A percentile compares a stretch with the other conserved stretches of the same genome.
Conservation (phyloP, 2,329 filamentous ascomycete species). For the Colletotrichum sp. region DNA sequence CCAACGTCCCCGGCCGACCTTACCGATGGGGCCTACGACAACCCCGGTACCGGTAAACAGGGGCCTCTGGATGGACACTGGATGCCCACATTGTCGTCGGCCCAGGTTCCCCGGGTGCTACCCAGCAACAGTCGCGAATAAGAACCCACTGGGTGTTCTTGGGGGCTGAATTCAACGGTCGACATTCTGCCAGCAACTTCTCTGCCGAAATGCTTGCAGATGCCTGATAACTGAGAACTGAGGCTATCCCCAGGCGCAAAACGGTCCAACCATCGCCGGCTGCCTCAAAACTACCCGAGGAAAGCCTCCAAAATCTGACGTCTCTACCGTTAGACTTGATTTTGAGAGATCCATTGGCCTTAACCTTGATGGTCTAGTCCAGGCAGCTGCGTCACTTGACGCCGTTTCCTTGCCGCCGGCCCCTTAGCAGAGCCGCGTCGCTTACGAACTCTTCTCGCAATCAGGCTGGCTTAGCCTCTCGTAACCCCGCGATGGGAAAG, state of each 20-base stretch:
- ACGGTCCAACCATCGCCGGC: not conserved
- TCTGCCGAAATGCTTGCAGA: not conserved
- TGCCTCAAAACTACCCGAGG: not conserved
- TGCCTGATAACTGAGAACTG: not conserved
- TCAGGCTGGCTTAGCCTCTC: not conserved
- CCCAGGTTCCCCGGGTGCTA: not conserved
- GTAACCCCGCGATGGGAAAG: not conserved
- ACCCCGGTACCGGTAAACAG: not conserved
- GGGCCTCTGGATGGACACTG: not conserved
- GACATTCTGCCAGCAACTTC: not conserved
- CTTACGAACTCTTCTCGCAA: not conserved
- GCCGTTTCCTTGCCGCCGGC: not conserved
- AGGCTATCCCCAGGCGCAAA: not conserved
- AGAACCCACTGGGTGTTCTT: not conserved
- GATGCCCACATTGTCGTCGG: not conserved
- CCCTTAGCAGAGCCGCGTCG: not conserved
- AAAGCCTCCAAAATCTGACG: not conserved
- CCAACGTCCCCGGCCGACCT: not conserved
- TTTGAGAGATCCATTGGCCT: not conserved
- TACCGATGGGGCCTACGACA: not conserved
- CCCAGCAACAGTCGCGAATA: not conserved
- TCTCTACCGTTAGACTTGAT: not conserved
- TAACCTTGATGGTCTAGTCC: not conserved
- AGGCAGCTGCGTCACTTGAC: not conserved
- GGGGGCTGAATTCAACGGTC: not conserved